Conservation (phyloP, 805 yeast genomes). For the Sungouiella blattae region DNA sequence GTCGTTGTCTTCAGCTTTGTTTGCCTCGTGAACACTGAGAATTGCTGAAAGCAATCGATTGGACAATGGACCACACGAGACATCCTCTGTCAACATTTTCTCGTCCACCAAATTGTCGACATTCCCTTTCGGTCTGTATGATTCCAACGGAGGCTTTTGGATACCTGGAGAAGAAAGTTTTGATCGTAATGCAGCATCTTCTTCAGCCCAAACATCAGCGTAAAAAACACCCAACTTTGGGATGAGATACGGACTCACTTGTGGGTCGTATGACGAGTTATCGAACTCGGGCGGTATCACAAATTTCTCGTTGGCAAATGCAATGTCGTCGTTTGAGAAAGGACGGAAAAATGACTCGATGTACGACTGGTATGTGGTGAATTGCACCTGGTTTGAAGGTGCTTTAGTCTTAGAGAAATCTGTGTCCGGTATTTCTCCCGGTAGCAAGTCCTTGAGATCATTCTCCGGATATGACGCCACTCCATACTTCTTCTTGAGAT, state of each 20-base stretch:
- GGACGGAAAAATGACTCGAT: conserved; percentile 82
- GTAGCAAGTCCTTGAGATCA: conserved; percentile 70
- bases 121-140: conserved; percentile 56
- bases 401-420: conserved; percentile 79
- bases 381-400: conserved; percentile 83
- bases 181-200: conserved; percentile 52
- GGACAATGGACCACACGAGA: conserved; percentile 89
- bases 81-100: conserved; percentile 61
- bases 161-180: conserved; percentile 47
- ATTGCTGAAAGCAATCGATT: conserved; percentile 81
- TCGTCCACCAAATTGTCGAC: conserved; percentile 58
- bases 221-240: conserved; percentile 86
- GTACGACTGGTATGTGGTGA: conserved; percentile 78
- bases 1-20: conserved; percentile 18
- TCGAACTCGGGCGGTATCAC: conserved; percentile 52
- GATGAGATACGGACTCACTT: conserved; percentile 65
- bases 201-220: conserved; percentile 82
- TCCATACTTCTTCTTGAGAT: conserved; percentile 69
- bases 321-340: conserved; percentile 76
- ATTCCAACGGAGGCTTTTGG: conserved; percentile 40
- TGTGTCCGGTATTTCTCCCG: conserved; percentile 83
- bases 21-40: conserved; percentile 40
- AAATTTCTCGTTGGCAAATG: conserved; percentile 60
- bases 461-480: conserved; percentile 86
- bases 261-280: conserved; percentile 55